These are phyloP conservation scores for Didymella keratinophila DNA, from an alignment of 2,329 filamentous ascomycete genomes.

Conservation along the genomic window DNA sequence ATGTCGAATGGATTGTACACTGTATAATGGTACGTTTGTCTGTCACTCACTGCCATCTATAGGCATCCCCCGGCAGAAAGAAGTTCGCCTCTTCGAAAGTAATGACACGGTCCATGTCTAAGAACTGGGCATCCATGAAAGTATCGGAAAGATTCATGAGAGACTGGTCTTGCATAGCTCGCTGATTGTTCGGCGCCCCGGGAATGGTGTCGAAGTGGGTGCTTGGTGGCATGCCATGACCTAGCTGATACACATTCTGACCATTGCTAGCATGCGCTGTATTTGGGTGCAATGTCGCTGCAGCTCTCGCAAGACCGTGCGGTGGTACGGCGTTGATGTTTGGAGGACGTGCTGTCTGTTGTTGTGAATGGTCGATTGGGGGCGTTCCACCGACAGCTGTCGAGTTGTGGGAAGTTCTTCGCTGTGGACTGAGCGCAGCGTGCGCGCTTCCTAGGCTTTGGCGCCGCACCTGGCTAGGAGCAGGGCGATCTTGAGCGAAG, in stretches of 20 bases:
- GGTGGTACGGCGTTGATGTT: constrained; percentile 2
- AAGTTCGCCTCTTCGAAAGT: constrained; percentile 49
- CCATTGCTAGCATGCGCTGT: constrained; percentile 5
- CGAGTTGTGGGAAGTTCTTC: constrained; percentile 17
- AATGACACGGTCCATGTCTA: constrained; percentile 47
- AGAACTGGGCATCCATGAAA: constrained; percentile 45
- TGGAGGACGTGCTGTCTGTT: background rate
- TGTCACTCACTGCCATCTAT: constrained; percentile 33
- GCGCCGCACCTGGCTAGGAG: constrained; percentile 15
- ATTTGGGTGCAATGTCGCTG: background rate
- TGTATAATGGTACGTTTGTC: background rate
- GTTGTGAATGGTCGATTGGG: constrained; percentile 15
- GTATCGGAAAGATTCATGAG: constrained; percentile 42
- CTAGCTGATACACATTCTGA: constrained; percentile 13
- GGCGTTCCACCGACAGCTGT: constrained; percentile 6
- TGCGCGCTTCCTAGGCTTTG: constrained; percentile 29
- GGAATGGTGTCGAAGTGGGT: constrained; percentile 4
- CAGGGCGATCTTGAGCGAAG: constrained; percentile 9
- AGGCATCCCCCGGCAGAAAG: constrained; percentile 41
- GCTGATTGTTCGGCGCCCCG: constrained; percentile 15
- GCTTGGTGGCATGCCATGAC: constrained; percentile 5
- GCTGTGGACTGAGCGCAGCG: constrained; percentile 24
- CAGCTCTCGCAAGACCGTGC: background rate
- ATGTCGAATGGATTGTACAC: background rate
- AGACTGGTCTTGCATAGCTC: constrained; percentile 40